Base-by-base conservation (phyloP, 116 monocot species). In the Phalaenopsis hybrid region DNA sequence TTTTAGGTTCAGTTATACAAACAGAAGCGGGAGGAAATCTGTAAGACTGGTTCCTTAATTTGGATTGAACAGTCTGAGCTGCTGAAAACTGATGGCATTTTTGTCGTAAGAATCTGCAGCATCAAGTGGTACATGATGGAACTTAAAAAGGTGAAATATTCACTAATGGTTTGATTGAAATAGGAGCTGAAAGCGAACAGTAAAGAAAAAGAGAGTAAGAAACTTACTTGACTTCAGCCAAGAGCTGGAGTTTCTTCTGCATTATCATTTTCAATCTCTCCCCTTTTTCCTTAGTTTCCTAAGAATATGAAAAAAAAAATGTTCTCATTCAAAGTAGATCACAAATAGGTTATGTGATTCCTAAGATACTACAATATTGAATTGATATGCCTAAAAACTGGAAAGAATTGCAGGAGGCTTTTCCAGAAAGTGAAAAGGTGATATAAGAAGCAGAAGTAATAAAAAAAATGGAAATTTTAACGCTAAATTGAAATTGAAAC, bases 221-320 rank as follows among this genome's bases (percentile, higher is more conserved):
- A 6, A 31, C 69, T 43, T 85, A 91, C 91, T 84, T 91, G 82
- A 91, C 82, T 89, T 91, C 91, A 74, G 81, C 87, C 45, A 72
- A 58, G 55, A 89, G 85, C 67, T 75, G 87, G 10, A 78, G 82
- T 37, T 82, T 89, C 78, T 79, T 91, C 75, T 87, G 80, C 8
- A 82, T 82, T 58, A 79, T 83, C 77, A 49, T 84, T 78, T 85
- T 41, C 80, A 89, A 78, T 70, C 75, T 78, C 73, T 79, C 85
- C 72, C 58, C 84, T 83, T 89, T 91, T 52, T 82, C 83, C 79
- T 85, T 88, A 33, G 87, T 67, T 76, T 82, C 82, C 82, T 82
- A 13, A 43, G 59, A 59, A 59, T 18, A 37, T 9, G 17, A 31
- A 31, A 31, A 31, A 17, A 37, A 31, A 17, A 37, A 16, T 43